Percentiles rank a stretch among this genome's conserved stretches.
These are phyloP conservation scores for Achaetomium macrosporum DNA, from an alignment of 2,329 filamentous ascomycete species.

Conservation along the genomic window DNA sequence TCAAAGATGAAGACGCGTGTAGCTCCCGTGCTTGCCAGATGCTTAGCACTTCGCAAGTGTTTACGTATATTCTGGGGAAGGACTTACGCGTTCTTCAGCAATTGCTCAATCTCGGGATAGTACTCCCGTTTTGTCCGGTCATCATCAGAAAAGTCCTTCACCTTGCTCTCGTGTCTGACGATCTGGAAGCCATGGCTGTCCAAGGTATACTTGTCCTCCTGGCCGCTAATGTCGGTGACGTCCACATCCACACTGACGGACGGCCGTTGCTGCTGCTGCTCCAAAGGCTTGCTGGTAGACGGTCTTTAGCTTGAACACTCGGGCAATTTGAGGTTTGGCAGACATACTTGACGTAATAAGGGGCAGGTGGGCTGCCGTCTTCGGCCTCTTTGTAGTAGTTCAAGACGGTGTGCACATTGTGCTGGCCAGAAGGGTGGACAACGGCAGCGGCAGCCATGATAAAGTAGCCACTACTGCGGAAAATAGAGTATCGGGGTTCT, in stretches of 20 bases:
- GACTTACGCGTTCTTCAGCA: slow-evolving; percentile 50
- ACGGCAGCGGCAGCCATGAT: slow-evolving; percentile 17
- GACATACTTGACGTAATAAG: slow-evolving; percentile 20
- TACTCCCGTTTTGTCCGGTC: slow-evolving; percentile 57
- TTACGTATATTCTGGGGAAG: not conserved
- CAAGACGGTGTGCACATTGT: slow-evolving; percentile 24
- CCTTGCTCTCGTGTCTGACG: slow-evolving; percentile 29
- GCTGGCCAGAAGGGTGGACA: not conserved
- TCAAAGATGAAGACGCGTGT: slow-evolving; percentile 28
- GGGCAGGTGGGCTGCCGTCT: slow-evolving; percentile 24
- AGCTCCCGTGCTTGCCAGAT: slow-evolving; percentile 26
- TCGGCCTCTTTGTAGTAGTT: slow-evolving; percentile 28
- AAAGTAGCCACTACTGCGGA: no score
- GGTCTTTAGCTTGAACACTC: no score
- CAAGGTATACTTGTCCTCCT: slow-evolving; percentile 36
- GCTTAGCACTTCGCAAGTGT: not conserved
- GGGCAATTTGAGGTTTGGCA: no score
- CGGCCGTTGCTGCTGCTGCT: slow-evolving; percentile 8
- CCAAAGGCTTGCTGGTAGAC: not conserved
- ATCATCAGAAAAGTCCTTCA: slow-evolving; percentile 44
- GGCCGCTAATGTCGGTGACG: slow-evolving; percentile 37
- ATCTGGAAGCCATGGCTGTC: slow-evolving; percentile 39
- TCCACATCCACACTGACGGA: slow-evolving; percentile 35
- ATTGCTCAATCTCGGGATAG: slow-evolving; percentile 64
- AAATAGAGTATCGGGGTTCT: no score